Evolutionary conservation across 768 basidiomycete genomes (phyloP).

Genomic region (Serendipita vermifera): DNA sequence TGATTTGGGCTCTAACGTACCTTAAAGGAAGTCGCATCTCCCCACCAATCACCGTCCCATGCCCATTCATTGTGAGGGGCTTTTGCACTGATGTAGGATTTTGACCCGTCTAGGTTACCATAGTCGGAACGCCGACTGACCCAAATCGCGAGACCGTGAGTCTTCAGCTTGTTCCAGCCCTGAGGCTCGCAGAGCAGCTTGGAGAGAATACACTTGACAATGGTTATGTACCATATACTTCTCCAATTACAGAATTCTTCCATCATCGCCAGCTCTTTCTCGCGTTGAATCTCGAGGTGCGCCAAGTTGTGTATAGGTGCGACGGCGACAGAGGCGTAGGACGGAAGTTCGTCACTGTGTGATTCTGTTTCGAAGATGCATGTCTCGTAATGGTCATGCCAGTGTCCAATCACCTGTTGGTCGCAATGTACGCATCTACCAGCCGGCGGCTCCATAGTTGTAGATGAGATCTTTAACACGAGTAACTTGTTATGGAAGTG

Average conservation of each 20-base stretch:
- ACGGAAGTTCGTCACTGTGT: too few species aligned
- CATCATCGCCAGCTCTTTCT: slow-evolving; percentile 6
- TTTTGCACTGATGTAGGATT: not conserved
- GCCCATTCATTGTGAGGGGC: not conserved
- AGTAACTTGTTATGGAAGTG: too few species aligned
- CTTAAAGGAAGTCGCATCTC: slow-evolving; percentile 4
- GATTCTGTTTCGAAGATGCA: too few species aligned
- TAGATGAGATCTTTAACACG: too few species aligned
- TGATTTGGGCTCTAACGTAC: too few species aligned
- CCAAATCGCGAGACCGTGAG: slow-evolving; percentile 2
- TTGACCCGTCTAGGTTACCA: not conserved
- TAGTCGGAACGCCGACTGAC: not conserved
- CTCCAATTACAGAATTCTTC: slow-evolving; percentile 8
- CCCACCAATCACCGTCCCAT: slow-evolving; percentile 4
- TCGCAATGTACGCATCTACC: too few species aligned
- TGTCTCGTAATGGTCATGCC: too few species aligned
- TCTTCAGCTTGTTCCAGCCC: not conserved
- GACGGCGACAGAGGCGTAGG: too few species aligned
- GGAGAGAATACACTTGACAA: slow-evolving; percentile 6
- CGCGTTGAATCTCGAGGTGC: not conserved
- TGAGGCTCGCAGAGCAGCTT: not conserved
- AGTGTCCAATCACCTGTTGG: too few species aligned
- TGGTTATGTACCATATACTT: slow-evolving; percentile 6
- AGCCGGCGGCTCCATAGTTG: too few species aligned
- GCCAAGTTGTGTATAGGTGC: slow-evolving; percentile 2